phyloP scores from a whole-genome alignment of 176 grass and related monocot species.

The Panicum miliaceum region DNA sequence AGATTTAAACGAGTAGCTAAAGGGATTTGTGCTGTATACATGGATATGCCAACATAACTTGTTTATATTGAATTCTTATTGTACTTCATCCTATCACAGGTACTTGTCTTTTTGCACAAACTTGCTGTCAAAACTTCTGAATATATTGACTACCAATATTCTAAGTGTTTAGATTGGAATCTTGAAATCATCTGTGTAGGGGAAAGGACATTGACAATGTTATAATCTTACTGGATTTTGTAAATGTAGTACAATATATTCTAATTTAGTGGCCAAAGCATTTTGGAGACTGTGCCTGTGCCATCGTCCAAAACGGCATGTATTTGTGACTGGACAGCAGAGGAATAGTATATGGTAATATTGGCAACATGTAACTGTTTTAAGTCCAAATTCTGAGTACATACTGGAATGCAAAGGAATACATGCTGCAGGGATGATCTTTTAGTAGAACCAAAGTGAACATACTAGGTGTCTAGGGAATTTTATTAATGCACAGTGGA shows the following conservation, averaged over 20 bases:
- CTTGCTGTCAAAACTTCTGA: not conserved
- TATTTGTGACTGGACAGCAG: not conserved
- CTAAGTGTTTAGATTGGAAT: not conserved
- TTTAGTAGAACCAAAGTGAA: conserved; percentile 22
- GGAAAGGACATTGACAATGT: not conserved
- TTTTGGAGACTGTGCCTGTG: not conserved
- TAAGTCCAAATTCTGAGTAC: not conserved
- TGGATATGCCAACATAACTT: conserved; percentile 19
- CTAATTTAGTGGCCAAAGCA: not conserved
- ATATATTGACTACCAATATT: conserved; percentile 1
- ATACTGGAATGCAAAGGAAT: conserved; percentile 27
- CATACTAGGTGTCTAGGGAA: not conserved
- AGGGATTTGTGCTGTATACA: not conserved
- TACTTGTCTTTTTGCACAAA: not conserved
- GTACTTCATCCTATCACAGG: not conserved
- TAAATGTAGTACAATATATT: conserved; percentile 8
- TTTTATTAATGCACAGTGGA: conserved; percentile 12
- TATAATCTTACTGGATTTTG: not conserved
- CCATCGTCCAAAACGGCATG: not conserved
- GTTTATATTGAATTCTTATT: conserved; percentile 21
- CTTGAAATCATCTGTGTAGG: not conserved
- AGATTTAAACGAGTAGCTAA: conserved; percentile 21
- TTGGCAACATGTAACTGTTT: conserved; percentile 25
- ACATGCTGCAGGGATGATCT: not conserved
- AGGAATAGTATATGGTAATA: conserved; percentile 16